Evolutionary conservation across 73 alveolate species (phyloP).

Genomic region (Tetrahymena borealis): DNA sequence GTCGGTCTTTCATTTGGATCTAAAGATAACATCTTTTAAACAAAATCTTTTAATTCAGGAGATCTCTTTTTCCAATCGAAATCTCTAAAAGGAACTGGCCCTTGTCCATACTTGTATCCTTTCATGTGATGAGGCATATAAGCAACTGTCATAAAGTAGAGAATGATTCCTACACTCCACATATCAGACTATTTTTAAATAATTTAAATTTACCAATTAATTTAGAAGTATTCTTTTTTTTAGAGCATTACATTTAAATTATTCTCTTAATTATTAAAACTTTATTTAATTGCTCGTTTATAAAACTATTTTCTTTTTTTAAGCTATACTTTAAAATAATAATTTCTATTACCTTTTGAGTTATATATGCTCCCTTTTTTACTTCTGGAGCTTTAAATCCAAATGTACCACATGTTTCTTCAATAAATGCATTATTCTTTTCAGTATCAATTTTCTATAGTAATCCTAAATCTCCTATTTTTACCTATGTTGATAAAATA

Average conservation of each 20-base stretch:
- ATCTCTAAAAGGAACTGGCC: slow-evolving; percentile 65
- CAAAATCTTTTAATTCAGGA: slow-evolving; percentile 35
- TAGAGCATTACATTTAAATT: no score
- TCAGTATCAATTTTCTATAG: slow-evolving; percentile 42
- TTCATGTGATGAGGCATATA: slow-evolving; percentile 67
- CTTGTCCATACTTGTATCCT: slow-evolving; percentile 44
- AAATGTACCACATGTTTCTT: slow-evolving; percentile 53
- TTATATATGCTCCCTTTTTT: slow-evolving; percentile 12
- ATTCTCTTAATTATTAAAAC: no score
- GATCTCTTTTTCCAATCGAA: slow-evolving; percentile 64
- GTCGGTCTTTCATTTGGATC: slow-evolving; percentile 39
- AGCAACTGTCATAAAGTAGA: slow-evolving; percentile 63
- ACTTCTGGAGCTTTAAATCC: slow-evolving; percentile 73
- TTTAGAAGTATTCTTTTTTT: no score
- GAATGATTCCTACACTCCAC: slow-evolving; percentile 65
- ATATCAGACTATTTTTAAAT: slow-evolving; percentile 50
- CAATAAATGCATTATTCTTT: slow-evolving; percentile 48
- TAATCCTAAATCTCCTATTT: slow-evolving; percentile 78
- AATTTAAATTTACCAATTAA: not conserved
- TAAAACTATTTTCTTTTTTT: no score
- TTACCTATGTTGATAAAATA: slow-evolving; percentile 35
- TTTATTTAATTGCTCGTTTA: no score
- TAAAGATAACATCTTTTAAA: slow-evolving; percentile 10
- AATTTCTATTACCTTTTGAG: slow-evolving; percentile 13
- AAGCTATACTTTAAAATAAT: no score